phyloP scores from a whole-genome alignment of 768 basidiomycete species.

The Amanita brunnescens region DNA sequence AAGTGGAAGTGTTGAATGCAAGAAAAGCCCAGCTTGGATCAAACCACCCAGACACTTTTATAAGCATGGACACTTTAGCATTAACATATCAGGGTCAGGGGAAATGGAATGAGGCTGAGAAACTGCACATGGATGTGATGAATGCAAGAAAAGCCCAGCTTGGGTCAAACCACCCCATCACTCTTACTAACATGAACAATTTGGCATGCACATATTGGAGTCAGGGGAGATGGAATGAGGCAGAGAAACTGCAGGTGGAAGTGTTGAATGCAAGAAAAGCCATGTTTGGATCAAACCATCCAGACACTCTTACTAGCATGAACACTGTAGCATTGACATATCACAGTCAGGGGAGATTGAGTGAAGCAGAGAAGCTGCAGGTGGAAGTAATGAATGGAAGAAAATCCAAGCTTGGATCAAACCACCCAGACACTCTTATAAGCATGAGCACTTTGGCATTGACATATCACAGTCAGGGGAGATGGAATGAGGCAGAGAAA shows the following conservation, averaged over 20 bases:
- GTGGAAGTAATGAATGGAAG: neutral
- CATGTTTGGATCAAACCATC: neutral
- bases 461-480: neutral
- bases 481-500: neutral
- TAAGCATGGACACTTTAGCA: neutral
- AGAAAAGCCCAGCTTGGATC: neutral
- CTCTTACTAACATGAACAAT: too few relatives aligned
- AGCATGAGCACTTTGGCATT: neutral
- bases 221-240: neutral
- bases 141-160: too few relatives aligned
- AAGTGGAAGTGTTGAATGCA: neutral
- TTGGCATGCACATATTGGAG: too few relatives aligned
- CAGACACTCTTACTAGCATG: neutral
- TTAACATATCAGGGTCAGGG: too few relatives aligned
- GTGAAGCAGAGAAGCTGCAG: neutral
- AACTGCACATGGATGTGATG: neutral
- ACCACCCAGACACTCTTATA: neutral
- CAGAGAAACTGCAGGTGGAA: neutral
- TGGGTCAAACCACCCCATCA: too few relatives aligned
- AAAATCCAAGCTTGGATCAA: neutral
- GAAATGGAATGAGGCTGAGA: neutral
- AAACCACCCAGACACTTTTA: neutral
- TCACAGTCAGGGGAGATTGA: neutral
- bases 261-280: neutral
- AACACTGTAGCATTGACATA: neutral